Percentiles rank a stretch among this genome's conserved stretches.
Evolutionary conservation across 164 flowering plant species (phyloP).

Genomic region (Berberis vulgaris): DNA sequence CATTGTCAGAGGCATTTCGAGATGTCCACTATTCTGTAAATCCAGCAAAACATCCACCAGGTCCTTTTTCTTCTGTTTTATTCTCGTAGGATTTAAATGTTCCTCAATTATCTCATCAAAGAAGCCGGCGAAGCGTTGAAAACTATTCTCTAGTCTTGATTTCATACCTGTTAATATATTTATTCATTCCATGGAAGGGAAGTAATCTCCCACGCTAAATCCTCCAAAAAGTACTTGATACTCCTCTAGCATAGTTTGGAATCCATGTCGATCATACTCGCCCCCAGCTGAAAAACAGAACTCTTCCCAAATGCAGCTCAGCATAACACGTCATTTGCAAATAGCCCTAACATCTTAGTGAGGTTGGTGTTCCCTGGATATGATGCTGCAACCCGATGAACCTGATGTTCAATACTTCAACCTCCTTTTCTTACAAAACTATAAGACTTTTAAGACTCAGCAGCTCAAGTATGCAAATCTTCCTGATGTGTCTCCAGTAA

Average conservation of each 20-base stretch:
- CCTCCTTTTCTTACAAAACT: conserved; percentile 40
- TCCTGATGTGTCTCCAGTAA: conserved; percentile 53
- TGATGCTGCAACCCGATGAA: conserved; percentile 20
- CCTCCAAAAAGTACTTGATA: conserved; percentile 47
- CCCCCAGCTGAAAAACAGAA: conserved; percentile 35
- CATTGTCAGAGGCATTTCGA: neutral
- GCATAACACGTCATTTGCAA: conserved; percentile 37
- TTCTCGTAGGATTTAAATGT: neutral
- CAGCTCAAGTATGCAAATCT: conserved; percentile 41
- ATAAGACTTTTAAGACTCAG: conserved; percentile 32
- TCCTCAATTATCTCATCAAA: neutral
- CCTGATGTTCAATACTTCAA: conserved; percentile 30
- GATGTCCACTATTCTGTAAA: neutral
- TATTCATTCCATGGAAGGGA: conserved; percentile 48
- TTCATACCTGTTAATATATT: conserved; percentile 33
- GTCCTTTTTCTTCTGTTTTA: neutral
- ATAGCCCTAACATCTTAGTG: conserved; percentile 24
- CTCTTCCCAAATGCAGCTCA: conserved; percentile 37
- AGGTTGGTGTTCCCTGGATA: conserved; percentile 19
- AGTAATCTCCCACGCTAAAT: conserved; percentile 45
- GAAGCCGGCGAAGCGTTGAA: neutral
- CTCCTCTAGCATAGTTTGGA: conserved; percentile 44
- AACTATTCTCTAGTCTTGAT: conserved; percentile 1
- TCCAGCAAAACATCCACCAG: conserved; percentile 4
- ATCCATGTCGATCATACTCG: conserved; percentile 35